These are phyloP conservation scores for Ophiostoma himal-ulmi DNA, from an alignment of 2,329 filamentous ascomycete species.

Conservation along the genomic window DNA sequence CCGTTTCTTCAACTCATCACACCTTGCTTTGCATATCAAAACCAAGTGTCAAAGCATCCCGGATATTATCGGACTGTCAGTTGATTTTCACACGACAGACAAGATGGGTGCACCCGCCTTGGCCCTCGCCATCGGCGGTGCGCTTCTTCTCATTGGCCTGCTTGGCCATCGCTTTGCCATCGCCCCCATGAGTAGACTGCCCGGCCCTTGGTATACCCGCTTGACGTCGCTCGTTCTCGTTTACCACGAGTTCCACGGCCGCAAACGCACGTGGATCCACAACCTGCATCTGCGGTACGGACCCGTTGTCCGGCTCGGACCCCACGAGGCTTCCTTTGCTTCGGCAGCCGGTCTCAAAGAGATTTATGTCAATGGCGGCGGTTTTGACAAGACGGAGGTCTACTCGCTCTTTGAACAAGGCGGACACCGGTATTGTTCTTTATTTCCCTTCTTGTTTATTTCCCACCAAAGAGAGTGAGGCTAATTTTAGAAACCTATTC, in stretches of 20 bases:
- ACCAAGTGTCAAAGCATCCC: not conserved
- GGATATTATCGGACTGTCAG: not conserved
- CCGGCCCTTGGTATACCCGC: slow-evolving; percentile 21
- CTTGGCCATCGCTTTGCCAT: slow-evolving; percentile 13
- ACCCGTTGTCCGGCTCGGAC: slow-evolving; percentile 18
- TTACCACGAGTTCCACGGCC: slow-evolving; percentile 19
- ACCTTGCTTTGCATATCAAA: not conserved
- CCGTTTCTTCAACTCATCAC: not conserved
- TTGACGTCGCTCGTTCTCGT: slow-evolving; percentile 8
- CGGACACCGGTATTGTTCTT: slow-evolving; percentile 27
- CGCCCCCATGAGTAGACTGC: slow-evolving; percentile 9
- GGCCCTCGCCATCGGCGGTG: slow-evolving; percentile 10
- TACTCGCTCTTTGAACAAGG: slow-evolving; percentile 18
- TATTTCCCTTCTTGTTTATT: not conserved
- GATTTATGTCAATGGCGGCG: slow-evolving; percentile 18
- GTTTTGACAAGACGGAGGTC: slow-evolving; percentile 19
- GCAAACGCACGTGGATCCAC: slow-evolving; percentile 21
- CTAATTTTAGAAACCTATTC: slow-evolving; percentile 7
- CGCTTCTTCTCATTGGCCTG: not conserved
- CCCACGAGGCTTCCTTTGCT: slow-evolving; percentile 20
- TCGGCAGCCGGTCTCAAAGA: slow-evolving; percentile 13
- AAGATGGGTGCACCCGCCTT: slow-evolving; percentile 3
- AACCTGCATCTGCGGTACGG: slow-evolving; percentile 18
- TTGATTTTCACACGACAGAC: not conserved
- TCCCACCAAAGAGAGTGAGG: not conserved